Evolutionary conservation across 2,329 filamentous ascomycete species (phyloP).

Genomic region (Neocatenulostroma microsporum): DNA sequence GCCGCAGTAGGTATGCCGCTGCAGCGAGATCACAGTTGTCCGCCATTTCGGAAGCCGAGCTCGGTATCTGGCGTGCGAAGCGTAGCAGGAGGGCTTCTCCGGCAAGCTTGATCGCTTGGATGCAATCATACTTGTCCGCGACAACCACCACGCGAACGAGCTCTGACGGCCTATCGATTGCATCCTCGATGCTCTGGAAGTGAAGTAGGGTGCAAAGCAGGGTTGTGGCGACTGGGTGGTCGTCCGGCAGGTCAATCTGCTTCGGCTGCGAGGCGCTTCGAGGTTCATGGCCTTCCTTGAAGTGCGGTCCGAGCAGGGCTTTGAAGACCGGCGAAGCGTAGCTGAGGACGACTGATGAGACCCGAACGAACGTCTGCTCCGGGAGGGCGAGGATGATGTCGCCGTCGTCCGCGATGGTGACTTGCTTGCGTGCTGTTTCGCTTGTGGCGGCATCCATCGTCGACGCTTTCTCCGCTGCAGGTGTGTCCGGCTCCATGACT

Average conservation of each 20-base stretch:
- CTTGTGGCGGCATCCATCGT: too few species aligned
- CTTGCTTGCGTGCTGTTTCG: neutral
- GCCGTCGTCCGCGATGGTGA: slow-evolving; percentile 1
- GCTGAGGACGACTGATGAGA: slow-evolving; percentile 2
- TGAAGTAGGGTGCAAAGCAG: neutral
- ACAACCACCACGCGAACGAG: neutral
- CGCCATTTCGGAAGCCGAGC: too few species aligned
- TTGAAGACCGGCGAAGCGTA: slow-evolving; percentile 6
- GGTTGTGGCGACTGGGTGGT: neutral
- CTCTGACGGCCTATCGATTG: neutral
- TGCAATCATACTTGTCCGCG: slow-evolving; percentile 8
- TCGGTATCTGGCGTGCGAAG: too few species aligned
- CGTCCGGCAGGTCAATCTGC: slow-evolving; percentile 3
- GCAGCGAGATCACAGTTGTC: too few species aligned
- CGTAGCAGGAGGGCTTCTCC: neutral
- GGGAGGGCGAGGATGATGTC: slow-evolving; percentile 6
- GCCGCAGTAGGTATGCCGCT: neutral
- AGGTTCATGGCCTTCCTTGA: slow-evolving; percentile 5
- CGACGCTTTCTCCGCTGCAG: too few species aligned
- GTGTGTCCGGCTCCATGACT: too few species aligned
- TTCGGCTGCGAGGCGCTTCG: slow-evolving; percentile 1
- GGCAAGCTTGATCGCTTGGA: neutral
- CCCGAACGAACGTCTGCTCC: neutral
- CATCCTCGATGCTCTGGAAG: slow-evolving; percentile 1
- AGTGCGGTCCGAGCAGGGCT: slow-evolving; percentile 6